Conservation (phyloP, 2,329 filamentous ascomycete species). For the Aspergillus ochraceoroseus region DNA sequence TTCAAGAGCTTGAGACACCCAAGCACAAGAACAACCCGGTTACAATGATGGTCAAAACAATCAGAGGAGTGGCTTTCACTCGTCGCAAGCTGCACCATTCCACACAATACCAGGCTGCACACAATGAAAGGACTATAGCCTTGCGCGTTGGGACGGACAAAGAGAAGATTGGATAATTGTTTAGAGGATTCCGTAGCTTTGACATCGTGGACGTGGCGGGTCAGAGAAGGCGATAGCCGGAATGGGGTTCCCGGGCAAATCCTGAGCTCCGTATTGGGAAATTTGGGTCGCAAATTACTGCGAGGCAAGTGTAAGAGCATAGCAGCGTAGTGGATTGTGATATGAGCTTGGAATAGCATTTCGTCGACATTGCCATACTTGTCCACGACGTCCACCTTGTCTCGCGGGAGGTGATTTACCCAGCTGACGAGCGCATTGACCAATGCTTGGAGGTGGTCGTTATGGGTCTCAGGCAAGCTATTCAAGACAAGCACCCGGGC, state of each 20-base stretch:
- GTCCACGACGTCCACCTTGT: slow-evolving; percentile 64
- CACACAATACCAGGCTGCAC: slow-evolving; percentile 28
- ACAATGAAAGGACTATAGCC: slow-evolving; percentile 34
- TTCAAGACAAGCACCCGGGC: slow-evolving; percentile 60
- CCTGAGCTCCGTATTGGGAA: slow-evolving; percentile 17
- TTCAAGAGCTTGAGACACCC: slow-evolving; percentile 33
- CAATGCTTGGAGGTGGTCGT: slow-evolving; percentile 56
- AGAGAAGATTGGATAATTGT: slow-evolving; percentile 32
- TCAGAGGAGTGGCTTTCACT: slow-evolving; percentile 32
- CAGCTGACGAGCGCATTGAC: slow-evolving; percentile 61
- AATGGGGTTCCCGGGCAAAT: slow-evolving; percentile 21
- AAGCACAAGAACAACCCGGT: slow-evolving; percentile 35
- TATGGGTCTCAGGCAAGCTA: slow-evolving; percentile 36
- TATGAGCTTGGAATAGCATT: slow-evolving; percentile 39
- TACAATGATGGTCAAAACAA: slow-evolving; percentile 39
- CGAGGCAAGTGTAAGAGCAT: slow-evolving; percentile 73
- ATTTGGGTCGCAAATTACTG: slow-evolving; percentile 55
- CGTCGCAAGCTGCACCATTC: slow-evolving; percentile 35
- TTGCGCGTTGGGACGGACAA: slow-evolving; percentile 31
- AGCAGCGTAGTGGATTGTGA: slow-evolving; percentile 44
- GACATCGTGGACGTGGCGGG: slow-evolving; percentile 33
- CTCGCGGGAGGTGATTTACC: slow-evolving; percentile 67
- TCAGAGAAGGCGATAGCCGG: slow-evolving; percentile 33
- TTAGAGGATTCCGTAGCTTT: slow-evolving; percentile 36
- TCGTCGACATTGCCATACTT: slow-evolving; percentile 70